Conservation (phyloP, 257 asterid species). For the Ajuga chamaepitys region DNA sequence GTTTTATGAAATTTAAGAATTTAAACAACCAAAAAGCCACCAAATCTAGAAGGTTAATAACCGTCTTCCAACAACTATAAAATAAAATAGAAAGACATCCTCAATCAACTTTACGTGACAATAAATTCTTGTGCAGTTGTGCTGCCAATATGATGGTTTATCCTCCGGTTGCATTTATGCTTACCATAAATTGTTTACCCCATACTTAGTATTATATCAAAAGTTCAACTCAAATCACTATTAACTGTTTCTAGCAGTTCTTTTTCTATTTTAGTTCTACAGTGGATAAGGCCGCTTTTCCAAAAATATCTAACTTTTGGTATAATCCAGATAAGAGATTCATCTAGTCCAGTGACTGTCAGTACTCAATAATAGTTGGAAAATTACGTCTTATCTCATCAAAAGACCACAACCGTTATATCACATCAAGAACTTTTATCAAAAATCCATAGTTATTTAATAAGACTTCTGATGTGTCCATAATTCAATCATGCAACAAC, state of each 20-base stretch:
- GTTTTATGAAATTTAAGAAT: background rate
- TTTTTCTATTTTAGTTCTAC: background rate
- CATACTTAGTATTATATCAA: background rate
- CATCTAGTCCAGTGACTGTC: background rate
- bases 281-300: background rate
- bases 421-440: background rate
- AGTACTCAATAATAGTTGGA: background rate
- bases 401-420: background rate
- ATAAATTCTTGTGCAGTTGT: background rate
- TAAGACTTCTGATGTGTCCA: no score
- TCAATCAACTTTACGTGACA: background rate
- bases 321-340: background rate
- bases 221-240: background rate
- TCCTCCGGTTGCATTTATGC: background rate
- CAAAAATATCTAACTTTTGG: background rate
- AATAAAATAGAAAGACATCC: background rate
- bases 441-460: no score
- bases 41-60: background rate
- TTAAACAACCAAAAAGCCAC: background rate
- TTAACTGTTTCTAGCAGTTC: background rate
- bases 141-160: background rate
- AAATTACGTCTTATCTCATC: background rate
- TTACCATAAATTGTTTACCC: background rate
- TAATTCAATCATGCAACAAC: background rate
- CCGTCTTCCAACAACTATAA: background rate